phyloP scores from a whole-genome alignment of 139 green algal species.

The Pseudopediastrum boryanum region DNA sequence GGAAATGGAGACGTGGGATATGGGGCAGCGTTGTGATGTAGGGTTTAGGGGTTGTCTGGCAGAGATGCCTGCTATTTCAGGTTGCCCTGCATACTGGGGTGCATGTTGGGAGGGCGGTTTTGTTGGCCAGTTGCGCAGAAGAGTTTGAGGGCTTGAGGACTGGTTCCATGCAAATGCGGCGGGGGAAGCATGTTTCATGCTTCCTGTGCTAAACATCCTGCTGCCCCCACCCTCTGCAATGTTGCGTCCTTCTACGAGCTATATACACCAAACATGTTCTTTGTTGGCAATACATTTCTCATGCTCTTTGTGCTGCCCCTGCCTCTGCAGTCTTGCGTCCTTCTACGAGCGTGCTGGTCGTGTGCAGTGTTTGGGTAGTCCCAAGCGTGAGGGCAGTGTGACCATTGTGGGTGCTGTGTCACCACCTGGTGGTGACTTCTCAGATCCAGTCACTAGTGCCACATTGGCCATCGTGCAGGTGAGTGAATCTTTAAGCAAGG shows the following conservation, averaged over 20 bases:
- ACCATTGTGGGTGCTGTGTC: slow-evolving; percentile 99
- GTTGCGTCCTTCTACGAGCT: neutral
- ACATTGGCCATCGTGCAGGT: slow-evolving; percentile 99
- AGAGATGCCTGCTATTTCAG: too few species aligned
- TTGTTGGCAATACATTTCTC: neutral
- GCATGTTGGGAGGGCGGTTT: too few species aligned
- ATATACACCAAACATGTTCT: neutral
- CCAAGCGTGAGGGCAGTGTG: slow-evolving; percentile 92
- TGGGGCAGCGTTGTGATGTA: neutral
- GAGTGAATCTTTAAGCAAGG: too few species aligned
- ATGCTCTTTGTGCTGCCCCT: neutral
- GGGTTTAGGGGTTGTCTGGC: neutral
- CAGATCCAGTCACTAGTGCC: slow-evolving; percentile 96
- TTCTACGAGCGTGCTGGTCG: slow-evolving; percentile 99
- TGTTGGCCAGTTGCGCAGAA: too few species aligned
- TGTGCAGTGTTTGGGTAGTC: slow-evolving; percentile 91
- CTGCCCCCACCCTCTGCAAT: neutral
- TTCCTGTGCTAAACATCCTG: too few species aligned
- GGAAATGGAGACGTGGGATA: too few species aligned
- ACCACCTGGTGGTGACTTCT: slow-evolving; percentile 97
- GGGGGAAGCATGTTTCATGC: too few species aligned
- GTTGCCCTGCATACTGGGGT: slow-evolving; percentile 71
- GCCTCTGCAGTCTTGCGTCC: slow-evolving; percentile 74
- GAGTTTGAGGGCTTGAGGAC: too few species aligned
- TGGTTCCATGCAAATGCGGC: too few species aligned